Evolutionary conservation across 2,329 filamentous ascomycete genomes (phyloP).

Genomic region (Dendrostoma leiphaemia): DNA sequence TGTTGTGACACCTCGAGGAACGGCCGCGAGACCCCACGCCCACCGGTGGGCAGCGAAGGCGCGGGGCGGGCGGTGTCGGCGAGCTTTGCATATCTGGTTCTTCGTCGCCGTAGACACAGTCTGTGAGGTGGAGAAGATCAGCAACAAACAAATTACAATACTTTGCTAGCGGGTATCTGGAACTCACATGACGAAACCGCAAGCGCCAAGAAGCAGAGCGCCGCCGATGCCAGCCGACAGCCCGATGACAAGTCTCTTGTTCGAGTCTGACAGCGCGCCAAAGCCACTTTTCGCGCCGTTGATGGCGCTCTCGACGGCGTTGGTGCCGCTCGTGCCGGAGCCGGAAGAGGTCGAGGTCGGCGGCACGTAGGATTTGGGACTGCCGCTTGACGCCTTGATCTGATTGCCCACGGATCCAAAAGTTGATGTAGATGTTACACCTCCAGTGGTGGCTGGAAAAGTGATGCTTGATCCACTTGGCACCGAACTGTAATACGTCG

Average conservation of each 20-base stretch:
- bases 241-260: conserved; percentile 17
- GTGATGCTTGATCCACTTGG: conserved; percentile 34
- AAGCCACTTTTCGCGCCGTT: not conserved
- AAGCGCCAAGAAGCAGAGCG: not conserved
- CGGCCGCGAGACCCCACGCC: not conserved
- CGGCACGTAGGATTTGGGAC: conserved; percentile 12
- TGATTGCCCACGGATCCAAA: conserved; percentile 41
- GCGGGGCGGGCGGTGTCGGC: too few relatives aligned
- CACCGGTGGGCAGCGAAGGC: not conserved
- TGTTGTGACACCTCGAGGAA: not conserved
- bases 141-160: not conserved
- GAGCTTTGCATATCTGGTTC: not conserved
- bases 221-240: conserved; percentile 15
- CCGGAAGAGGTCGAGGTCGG: not conserved
- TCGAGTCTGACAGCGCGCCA: conserved; percentile 4
- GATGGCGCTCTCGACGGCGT: not conserved
- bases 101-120: not conserved
- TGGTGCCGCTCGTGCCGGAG: not conserved
- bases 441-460: conserved; percentile 37
- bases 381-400: conserved; percentile 13
- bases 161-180: too few relatives aligned
- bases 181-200: conserved; percentile 4
- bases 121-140: not conserved
- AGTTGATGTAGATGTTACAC: conserved; percentile 30
- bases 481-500: conserved; percentile 40